Percentiles rank a stretch among this genome's conserved stretches.
phyloP scores from a whole-genome alignment of 306 rosid species.

The Psophocarpus tetragonolobus region DNA sequence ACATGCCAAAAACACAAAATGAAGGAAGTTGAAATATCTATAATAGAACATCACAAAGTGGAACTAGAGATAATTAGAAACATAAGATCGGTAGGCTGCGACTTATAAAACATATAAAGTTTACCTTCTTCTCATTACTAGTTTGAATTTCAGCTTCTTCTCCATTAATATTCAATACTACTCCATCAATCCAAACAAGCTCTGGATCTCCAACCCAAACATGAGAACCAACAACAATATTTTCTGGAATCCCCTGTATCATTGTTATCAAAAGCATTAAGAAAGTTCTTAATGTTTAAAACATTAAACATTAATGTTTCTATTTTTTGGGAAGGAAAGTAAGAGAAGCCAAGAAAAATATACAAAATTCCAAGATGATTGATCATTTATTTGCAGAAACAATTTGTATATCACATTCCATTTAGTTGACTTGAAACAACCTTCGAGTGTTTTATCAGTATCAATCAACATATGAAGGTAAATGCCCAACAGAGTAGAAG shows the following conservation, averaged over 20 bases:
- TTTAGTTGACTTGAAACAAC: background rate
- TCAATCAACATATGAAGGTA: constrained; percentile 14
- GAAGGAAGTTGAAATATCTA: constrained; percentile 27
- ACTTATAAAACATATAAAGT: constrained; percentile 18
- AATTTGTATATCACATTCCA: background rate
- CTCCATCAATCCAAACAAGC: constrained; percentile 80
- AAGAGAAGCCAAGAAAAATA: constrained; percentile 13
- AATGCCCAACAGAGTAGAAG: background rate
- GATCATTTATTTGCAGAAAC: background rate
- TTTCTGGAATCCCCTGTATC: constrained; percentile 68
- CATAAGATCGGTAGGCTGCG: background rate
- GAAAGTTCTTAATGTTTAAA: constrained; percentile 23
- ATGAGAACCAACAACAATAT: constrained; percentile 77
- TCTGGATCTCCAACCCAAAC: constrained; percentile 81
- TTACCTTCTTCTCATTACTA: constrained; percentile 64
- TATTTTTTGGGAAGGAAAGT: constrained; percentile 2
- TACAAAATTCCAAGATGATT: background rate
- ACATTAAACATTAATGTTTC: constrained; percentile 3
- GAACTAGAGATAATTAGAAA: constrained; percentile 29
- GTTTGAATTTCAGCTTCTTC: constrained; percentile 83
- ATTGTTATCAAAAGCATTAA: constrained; percentile 22
- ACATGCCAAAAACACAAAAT: constrained; percentile 14
- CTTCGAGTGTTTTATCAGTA: background rate
- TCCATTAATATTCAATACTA: constrained; percentile 63
- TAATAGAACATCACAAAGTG: constrained; percentile 14